Evolutionary conservation across 2,329 filamentous ascomycete species (phyloP).

Genomic region (Podosphaera fusca): DNA sequence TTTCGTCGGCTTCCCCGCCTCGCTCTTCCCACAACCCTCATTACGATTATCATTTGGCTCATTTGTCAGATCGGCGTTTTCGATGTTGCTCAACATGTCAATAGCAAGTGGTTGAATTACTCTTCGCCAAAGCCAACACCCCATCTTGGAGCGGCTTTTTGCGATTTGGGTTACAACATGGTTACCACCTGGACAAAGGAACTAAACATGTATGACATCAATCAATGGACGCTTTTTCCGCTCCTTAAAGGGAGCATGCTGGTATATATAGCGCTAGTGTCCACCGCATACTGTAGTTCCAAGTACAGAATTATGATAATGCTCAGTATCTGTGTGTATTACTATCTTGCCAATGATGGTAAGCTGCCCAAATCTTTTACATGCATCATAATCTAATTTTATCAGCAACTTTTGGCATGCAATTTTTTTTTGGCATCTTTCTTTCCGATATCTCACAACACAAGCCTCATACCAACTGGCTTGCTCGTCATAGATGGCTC

Average conservation of each 20-base stretch:
- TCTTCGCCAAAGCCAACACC: conserved; percentile 23
- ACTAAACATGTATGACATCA: conserved; percentile 29
- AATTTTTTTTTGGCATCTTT: conserved; percentile 38
- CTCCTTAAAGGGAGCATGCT: conserved; percentile 30
- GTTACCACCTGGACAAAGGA: conserved; percentile 27
- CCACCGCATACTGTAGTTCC: conserved; percentile 25
- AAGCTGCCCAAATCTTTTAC: conserved; percentile 2
- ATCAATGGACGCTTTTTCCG: conserved; percentile 34
- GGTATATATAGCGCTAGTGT: conserved; percentile 29
- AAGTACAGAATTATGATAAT: conserved; percentile 25
- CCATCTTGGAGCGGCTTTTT: conserved; percentile 20
- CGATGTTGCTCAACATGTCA: conserved; percentile 28
- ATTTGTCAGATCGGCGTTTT: conserved; percentile 32
- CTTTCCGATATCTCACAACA: conserved; percentile 34
- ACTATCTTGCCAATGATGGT: conserved; percentile 17
- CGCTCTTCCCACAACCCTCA: conserved; percentile 31
- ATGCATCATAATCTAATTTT: neutral
- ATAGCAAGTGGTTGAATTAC: conserved; percentile 34
- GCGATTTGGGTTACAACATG: conserved; percentile 22
- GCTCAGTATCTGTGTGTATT: conserved; percentile 25
- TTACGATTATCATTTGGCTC: conserved; percentile 31
- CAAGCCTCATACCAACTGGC: conserved; percentile 24
- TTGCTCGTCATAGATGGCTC: conserved; percentile 21
- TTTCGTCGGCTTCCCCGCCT: conserved; percentile 34
- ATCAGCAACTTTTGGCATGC: conserved; percentile 27